Conservation (phyloP, 192 early-diverging fungal genomes). For the Backusella liffmaniae region DNA sequence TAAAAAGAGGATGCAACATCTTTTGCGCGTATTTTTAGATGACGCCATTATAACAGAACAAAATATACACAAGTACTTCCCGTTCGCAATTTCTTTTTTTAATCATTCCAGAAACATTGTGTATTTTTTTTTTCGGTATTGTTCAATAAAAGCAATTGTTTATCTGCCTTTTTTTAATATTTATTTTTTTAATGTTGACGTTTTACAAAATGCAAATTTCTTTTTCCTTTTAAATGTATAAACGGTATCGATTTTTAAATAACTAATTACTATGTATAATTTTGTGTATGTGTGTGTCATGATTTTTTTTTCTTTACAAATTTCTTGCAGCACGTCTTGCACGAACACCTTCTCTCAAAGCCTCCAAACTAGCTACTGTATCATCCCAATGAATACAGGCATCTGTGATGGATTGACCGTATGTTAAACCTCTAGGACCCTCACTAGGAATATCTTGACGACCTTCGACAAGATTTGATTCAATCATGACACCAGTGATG, state of each 20-base stretch:
- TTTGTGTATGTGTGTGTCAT: background rate
- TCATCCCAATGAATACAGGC: slow-evolving; percentile 92
- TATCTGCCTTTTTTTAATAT: background rate
- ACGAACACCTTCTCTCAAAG: slow-evolving; percentile 71
- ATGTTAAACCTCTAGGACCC: slow-evolving; percentile 71
- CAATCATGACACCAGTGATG: slow-evolving; percentile 96
- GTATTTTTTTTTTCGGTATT: background rate
- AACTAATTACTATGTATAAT: background rate
- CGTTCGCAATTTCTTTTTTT: background rate
- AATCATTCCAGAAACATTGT: background rate
- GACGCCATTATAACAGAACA: background rate
- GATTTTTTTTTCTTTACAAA: background rate
- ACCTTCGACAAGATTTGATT: slow-evolving; percentile 85
- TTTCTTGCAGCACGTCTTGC: slow-evolving; percentile 46
- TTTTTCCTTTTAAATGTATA: background rate
- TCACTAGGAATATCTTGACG: slow-evolving; percentile 70
- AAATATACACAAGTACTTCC: background rate
- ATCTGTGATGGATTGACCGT: slow-evolving; percentile 91
- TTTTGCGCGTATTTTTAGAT: background rate
- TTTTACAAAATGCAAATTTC: background rate
- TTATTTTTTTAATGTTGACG: background rate
- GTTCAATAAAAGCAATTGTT: background rate
- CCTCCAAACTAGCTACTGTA: slow-evolving; percentile 76
- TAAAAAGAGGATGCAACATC: background rate
- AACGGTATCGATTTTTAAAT: background rate